Evolutionary conservation across 768 basidiomycete genomes (phyloP), one percentile per base, ranked within the genome.

Genomic region (Antrodiella citrinella): DNA sequence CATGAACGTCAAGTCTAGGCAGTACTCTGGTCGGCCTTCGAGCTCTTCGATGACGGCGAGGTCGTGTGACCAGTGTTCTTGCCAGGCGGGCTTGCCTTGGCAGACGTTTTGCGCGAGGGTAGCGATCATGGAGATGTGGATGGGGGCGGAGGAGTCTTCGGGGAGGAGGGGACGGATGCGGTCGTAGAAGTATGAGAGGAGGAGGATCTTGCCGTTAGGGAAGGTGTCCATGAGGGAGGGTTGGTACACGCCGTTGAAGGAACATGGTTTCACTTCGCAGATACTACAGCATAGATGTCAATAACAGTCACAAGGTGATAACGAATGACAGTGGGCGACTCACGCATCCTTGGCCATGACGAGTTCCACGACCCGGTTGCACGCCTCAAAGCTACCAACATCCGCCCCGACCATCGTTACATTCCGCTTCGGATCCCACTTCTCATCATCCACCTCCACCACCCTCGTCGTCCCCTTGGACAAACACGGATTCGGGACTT

Each of bases 151-250:
- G 24, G 56, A 45, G 26, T 62, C 49, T 2, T 59, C 51, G 46
- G 67, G 67, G 45, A 92, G 69, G 52, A 99, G 78, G 0, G 93
- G 95, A 22, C 74, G 68, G 51, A 95, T 75, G 30, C 96, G 88
- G 72, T 98, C 96, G 70, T 92, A 96, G 71, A 98, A 99, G 75
- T 98, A 99, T 20, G 93, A 96, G 1, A 99, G 76, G n/a, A 95
- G 80, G 22, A 95, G 78, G 54, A 95, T 76, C 60, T 83, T 84
- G 51, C 95, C 95, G 9, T 73, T 68, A 1, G 86, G 80, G 78
- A 97, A 97, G 9, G 90, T 84, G 54, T 95, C 88, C 51, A 87
- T 71, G 21, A 98, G 73, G 12, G 87, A 86, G 2, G 96, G 96
- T 65, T 99, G 96, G 69, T 98, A 98, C 21, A 96, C 91, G 11